Conservation (phyloP, 2,329 filamentous ascomycete genomes). For the Stromatinia cepivora region DNA sequence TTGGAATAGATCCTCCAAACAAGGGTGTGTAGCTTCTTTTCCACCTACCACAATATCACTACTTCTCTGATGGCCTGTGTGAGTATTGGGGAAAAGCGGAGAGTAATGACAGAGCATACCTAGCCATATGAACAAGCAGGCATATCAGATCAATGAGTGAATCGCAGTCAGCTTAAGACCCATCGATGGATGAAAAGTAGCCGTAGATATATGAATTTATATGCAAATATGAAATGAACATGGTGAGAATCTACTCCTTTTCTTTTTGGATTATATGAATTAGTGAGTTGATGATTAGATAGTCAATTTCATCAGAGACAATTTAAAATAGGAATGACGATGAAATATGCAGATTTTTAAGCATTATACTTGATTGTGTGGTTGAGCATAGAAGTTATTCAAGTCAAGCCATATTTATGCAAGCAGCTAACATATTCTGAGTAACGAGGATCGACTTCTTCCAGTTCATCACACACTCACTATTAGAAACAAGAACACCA, state of each 20-base stretch:
- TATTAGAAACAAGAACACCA: slow-evolving; percentile 27
- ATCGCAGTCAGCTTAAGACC: background rate
- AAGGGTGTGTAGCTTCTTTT: slow-evolving; percentile 11
- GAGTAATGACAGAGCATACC: background rate
- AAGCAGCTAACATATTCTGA: slow-evolving; percentile 32
- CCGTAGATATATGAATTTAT: background rate
- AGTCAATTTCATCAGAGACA: slow-evolving; percentile 17
- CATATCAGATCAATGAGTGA: background rate
- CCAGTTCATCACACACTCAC: slow-evolving; percentile 22
- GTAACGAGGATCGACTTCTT: slow-evolving; percentile 26
- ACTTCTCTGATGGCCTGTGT: background rate
- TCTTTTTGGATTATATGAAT: background rate
- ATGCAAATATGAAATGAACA: background rate
- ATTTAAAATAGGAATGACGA: slow-evolving; percentile 23
- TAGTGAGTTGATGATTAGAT: background rate
- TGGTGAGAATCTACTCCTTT: slow-evolving; percentile 2
- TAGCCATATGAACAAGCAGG: slow-evolving; percentile 5
- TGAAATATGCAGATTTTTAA: slow-evolving; percentile 18
- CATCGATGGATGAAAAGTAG: background rate
- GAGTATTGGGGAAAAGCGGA: slow-evolving; percentile 1
- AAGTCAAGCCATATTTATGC: slow-evolving; percentile 26
- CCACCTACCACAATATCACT: background rate
- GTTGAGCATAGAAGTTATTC: slow-evolving; percentile 25
- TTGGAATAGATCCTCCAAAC: slow-evolving; percentile 11
- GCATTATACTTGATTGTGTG: slow-evolving; percentile 2